Evolutionary conservation across 768 basidiomycete genomes (phyloP).

Genomic region (Lyophyllum semitale): DNA sequence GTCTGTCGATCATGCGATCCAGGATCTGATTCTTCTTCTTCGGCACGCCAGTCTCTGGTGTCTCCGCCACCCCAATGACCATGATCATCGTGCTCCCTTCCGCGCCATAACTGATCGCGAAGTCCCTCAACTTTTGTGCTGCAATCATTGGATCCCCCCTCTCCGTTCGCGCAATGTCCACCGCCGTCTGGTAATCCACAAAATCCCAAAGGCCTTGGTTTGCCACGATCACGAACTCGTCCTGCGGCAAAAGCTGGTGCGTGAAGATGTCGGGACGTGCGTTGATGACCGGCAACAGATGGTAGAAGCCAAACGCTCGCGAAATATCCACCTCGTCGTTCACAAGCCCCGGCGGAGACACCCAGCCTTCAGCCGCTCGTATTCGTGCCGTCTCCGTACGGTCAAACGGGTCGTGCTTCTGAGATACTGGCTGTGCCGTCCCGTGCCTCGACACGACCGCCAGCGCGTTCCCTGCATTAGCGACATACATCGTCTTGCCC

Average conservation of each 20-base stretch:
- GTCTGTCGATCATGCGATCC: constrained; percentile 60
- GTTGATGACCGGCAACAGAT: constrained; percentile 87
- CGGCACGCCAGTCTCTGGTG: constrained; percentile 53
- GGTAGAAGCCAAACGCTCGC: constrained; percentile 92
- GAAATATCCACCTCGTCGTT: constrained; percentile 92
- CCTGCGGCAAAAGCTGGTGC: constrained; percentile 73
- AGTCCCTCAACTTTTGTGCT: constrained; percentile 94
- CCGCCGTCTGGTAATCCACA: constrained; percentile 92
- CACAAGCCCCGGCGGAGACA: constrained; percentile 86
- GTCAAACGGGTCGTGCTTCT: constrained; percentile 89
- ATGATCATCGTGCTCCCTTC: constrained; percentile 96
- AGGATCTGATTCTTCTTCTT: constrained; percentile 53
- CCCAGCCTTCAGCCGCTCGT: constrained; percentile 89
- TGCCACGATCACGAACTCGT: constrained; percentile 96
- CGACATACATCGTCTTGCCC: constrained; percentile 80
- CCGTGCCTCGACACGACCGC: constrained; percentile 85
- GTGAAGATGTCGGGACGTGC: constrained; percentile 78
- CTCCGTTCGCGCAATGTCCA: constrained; percentile 88
- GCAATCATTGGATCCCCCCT: constrained; percentile 69
- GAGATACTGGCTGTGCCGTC: constrained; percentile 70
- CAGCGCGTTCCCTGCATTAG: constrained; percentile 86
- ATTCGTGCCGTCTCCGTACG: constrained; percentile 84
- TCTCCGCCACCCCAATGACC: constrained; percentile 84
- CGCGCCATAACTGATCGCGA: constrained; percentile 95
- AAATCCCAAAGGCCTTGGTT: constrained; percentile 94